phyloP scores from a whole-genome alignment of 2,329 filamentous ascomycete species.

The Cephalotrichum gorgonifer region DNA sequence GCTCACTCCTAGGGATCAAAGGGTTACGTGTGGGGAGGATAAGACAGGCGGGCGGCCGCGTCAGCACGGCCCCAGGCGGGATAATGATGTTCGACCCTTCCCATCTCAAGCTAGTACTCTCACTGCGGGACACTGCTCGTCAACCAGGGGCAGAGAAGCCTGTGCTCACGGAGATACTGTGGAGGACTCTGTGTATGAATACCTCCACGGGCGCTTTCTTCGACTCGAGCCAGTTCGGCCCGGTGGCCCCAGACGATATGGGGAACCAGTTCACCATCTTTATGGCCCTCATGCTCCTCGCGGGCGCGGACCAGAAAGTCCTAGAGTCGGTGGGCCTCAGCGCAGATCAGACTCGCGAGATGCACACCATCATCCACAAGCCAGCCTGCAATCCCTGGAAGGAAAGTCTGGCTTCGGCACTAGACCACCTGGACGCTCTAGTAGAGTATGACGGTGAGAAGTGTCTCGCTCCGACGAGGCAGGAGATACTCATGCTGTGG shows the following conservation, averaged over 20 bases:
- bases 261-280: conserved; percentile 12
- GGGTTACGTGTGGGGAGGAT: conserved; percentile 11
- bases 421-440: conserved; percentile 11
- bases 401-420: conserved; percentile 9
- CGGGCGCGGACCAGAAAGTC: conserved; percentile 22
- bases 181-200: conserved; percentile 17
- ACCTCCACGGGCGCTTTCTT: conserved; percentile 12
- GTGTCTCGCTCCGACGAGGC: conserved; percentile 10
- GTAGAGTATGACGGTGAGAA: conserved; percentile 9
- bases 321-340: conserved; percentile 18
- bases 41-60: conserved; percentile 7
- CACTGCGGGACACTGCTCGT: conserved; percentile 6
- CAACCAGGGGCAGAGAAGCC: background rate
- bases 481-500: conserved; percentile 12
- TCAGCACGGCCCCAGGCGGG: conserved; percentile 7
- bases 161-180: conserved; percentile 11
- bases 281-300: conserved; percentile 13
- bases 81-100: conserved; percentile 13
- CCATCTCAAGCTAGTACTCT: conserved; percentile 12
- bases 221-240: conserved; percentile 8
- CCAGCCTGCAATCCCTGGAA: conserved; percentile 11
- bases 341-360: conserved; percentile 1
- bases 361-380: conserved; percentile 6
- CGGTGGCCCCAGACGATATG: conserved; percentile 10
- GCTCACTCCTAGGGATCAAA: conserved; percentile 5